These are phyloP conservation scores for Lomentospora prolificans DNA, from an alignment of 2,329 filamentous ascomycete genomes.

Conservation along the genomic window DNA sequence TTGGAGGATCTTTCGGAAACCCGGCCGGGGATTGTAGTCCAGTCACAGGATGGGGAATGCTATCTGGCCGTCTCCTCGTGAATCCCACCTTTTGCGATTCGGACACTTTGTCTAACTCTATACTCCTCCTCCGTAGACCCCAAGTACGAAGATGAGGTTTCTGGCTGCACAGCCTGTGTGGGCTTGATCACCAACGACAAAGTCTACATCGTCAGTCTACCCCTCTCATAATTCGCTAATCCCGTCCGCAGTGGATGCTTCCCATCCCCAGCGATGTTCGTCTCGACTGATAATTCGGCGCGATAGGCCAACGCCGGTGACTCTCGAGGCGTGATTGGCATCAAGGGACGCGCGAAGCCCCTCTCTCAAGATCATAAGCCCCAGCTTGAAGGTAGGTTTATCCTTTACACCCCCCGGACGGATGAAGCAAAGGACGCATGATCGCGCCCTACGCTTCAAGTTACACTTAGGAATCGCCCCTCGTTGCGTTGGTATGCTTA, in stretches of 20 bases:
- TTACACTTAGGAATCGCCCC: not conserved
- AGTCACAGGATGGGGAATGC: too few relatives aligned
- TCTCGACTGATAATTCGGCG: constrained; percentile 1
- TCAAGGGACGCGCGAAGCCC: constrained; percentile 95
- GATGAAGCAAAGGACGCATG: too few relatives aligned
- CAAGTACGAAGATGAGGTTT: constrained; percentile 95
- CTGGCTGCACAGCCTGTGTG: constrained; percentile 92
- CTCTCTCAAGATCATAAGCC: constrained; percentile 99
- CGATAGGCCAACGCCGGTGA: constrained; percentile 89
- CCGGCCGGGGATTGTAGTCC: too few relatives aligned
- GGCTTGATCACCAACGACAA: constrained; percentile 81
- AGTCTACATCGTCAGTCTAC: constrained; percentile 77
- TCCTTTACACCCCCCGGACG: not conserved
- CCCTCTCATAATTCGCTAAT: not conserved
- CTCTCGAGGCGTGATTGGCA: constrained; percentile 86
- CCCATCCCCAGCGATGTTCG: not conserved
- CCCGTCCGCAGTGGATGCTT: not conserved
- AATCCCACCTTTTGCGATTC: not conserved
- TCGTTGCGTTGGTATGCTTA: not conserved
- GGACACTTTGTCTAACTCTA: not conserved
- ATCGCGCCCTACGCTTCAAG: too few relatives aligned
- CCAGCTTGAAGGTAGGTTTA: constrained; percentile 73
- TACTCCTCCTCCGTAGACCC: constrained; percentile 54
- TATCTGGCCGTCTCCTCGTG: not conserved
- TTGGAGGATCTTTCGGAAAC: not conserved